These are phyloP conservation scores for Cladosporium sp. DNA, from an alignment of 2,329 filamentous ascomycete genomes.

Conservation along the genomic window DNA sequence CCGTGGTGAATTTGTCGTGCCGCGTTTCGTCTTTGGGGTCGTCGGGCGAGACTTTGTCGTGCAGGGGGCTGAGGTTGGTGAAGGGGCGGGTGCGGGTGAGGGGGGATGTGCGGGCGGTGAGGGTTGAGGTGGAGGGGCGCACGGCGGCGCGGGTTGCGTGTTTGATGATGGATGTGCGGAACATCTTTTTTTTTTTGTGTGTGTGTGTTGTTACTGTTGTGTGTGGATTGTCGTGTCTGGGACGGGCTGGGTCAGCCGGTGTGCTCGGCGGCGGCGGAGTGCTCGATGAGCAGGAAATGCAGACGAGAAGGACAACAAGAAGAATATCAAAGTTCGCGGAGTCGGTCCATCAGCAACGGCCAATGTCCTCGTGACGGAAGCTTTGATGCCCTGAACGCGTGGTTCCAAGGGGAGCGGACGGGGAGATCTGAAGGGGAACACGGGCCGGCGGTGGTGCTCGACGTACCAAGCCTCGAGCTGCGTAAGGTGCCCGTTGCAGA, in stretches of 20 bases:
- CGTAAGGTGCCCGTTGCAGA: neutral
- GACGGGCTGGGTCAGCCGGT: no score
- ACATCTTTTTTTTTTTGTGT: conserved; percentile 20
- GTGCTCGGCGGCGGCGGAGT: no score
- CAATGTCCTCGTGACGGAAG: conserved; percentile 5
- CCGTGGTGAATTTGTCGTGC: conserved; percentile 27
- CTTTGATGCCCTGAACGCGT: conserved; percentile 5
- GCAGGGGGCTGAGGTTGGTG: conserved; percentile 15
- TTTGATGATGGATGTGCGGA: conserved; percentile 27
- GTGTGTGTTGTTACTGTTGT: neutral
- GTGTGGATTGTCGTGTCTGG: no score
- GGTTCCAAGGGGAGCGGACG: neutral
- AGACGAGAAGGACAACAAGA: neutral
- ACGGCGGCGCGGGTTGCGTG: conserved; percentile 26
- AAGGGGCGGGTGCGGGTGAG: conserved; percentile 19
- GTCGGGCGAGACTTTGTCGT: conserved; percentile 19
- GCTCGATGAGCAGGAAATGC: neutral
- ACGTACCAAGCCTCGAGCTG: conserved; percentile 8
- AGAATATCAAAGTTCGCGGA: no score
- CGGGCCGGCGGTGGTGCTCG: neutral
- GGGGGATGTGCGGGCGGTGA: conserved; percentile 16
- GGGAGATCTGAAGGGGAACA: neutral
- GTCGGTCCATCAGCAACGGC: neutral
- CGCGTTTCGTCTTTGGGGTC: conserved; percentile 25
- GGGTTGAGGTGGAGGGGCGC: conserved; percentile 14